Percentiles rank a stretch among this genome's conserved stretches.
These are phyloP conservation scores for Cercophora newfieldiana DNA, from an alignment of 495 filamentous ascomycete genomes.

Conservation along the genomic window DNA sequence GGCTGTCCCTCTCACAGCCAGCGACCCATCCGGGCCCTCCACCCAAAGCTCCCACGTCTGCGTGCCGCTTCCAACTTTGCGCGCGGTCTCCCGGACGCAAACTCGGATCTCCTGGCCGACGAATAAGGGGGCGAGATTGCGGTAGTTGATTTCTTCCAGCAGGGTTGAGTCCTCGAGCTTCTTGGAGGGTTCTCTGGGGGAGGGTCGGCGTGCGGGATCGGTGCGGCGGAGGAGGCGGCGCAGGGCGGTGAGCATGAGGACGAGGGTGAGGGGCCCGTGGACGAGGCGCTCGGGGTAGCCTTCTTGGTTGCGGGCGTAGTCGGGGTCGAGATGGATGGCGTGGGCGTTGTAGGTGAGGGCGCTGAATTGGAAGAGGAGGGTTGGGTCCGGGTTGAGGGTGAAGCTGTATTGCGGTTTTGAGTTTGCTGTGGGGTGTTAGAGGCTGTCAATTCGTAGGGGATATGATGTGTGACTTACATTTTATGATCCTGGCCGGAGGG, in stretches of 20 bases:
- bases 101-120: conserved; percentile 63
- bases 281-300: conserved; percentile 74
- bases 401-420: conserved; percentile 57
- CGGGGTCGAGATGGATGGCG: conserved; percentile 75
- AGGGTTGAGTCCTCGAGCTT: too few relatives aligned
- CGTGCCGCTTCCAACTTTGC: conserved; percentile 9
- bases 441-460: neutral
- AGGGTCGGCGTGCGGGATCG: too few relatives aligned
- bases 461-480: conserved; percentile 20
- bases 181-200: too few relatives aligned
- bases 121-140: conserved; percentile 80
- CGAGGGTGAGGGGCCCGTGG: conserved; percentile 81
- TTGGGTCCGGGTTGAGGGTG: conserved; percentile 59
- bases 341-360: conserved; percentile 87
- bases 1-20: conserved; percentile 58
- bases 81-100: conserved; percentile 47
- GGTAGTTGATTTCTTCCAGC: conserved; percentile 66
- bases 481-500: conserved; percentile 15
- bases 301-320: conserved; percentile 68
- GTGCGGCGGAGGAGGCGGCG: conserved; percentile 28
- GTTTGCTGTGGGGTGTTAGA: conserved; percentile 20
- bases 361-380: conserved; percentile 79
- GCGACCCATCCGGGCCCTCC: conserved; percentile 56
- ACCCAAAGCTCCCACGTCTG: conserved; percentile 66
- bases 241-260: conserved; percentile 68